Percentiles rank a stretch among this genome's conserved stretches.
These are phyloP conservation scores for Pseudogymnoascus sp. DNA, from an alignment of 2,329 filamentous ascomycete species.

Conservation along the genomic window DNA sequence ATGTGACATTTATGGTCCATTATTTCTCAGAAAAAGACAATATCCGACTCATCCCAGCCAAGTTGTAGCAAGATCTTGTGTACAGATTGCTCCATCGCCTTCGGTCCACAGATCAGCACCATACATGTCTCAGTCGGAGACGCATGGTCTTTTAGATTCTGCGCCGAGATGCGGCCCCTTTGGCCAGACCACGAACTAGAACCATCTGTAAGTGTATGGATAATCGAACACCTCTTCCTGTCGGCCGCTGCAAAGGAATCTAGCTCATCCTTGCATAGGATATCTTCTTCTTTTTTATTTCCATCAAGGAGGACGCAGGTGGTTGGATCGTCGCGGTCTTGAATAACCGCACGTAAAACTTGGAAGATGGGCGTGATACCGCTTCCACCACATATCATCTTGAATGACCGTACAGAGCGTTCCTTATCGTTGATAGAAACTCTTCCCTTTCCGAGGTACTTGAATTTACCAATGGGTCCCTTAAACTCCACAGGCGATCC, in stretches of 20 bases:
- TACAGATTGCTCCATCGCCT: conserved; percentile 60
- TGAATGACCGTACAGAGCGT: conserved; percentile 54
- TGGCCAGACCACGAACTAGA: conserved; percentile 57
- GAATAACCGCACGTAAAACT: conserved; percentile 65
- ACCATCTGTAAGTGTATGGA: conserved; percentile 62
- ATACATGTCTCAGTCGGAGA: conserved; percentile 37
- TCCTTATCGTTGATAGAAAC: conserved; percentile 51
- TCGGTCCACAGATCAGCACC: conserved; percentile 73
- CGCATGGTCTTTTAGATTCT: conserved; percentile 52
- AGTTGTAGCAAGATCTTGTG: conserved; percentile 46
- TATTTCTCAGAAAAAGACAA: conserved; percentile 61
- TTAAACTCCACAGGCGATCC: conserved; percentile 76
- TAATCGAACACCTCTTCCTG: conserved; percentile 48
- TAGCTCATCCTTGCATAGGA: conserved; percentile 68
- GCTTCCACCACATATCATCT: conserved; percentile 84
- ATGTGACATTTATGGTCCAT: neutral
- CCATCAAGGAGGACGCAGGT: conserved; percentile 67
- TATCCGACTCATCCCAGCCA: conserved; percentile 64
- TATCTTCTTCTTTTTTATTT: conserved; percentile 69
- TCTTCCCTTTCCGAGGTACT: conserved; percentile 60
- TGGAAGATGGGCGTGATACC: conserved; percentile 90
- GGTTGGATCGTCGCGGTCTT: conserved; percentile 54
- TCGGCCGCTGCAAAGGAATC: conserved; percentile 51
- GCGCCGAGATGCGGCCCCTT: conserved; percentile 55
- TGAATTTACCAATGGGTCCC: conserved; percentile 78